These are phyloP conservation scores for Rhodotorula glutinis DNA, from an alignment of 1,284 basidiomycete genomes.

Conservation along the genomic window DNA sequence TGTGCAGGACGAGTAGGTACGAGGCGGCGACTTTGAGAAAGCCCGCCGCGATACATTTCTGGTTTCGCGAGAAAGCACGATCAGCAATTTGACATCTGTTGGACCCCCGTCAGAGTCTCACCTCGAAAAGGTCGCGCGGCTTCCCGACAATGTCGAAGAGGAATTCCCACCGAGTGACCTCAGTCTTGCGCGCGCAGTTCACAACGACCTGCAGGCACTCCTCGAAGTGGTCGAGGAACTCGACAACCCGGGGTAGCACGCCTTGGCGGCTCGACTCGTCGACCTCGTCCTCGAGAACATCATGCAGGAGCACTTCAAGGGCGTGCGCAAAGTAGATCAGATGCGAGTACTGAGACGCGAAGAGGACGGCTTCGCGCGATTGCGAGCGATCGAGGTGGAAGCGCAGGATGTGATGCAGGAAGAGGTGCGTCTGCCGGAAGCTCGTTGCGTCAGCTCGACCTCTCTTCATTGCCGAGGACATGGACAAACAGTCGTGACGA, in stretches of 20 bases:
- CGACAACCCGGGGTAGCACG: conserved; percentile 68
- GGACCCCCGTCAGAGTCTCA: too few relatives aligned
- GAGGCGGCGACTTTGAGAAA: conserved; percentile 85
- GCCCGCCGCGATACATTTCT: conserved; percentile 73
- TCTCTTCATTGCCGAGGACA: neutral
- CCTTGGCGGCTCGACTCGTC: conserved; percentile 34
- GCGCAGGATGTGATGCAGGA: conserved; percentile 85
- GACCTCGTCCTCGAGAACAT: conserved; percentile 75
- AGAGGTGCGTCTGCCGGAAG: conserved; percentile 74
- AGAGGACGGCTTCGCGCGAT: conserved; percentile 72
- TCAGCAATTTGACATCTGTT: too few relatives aligned
- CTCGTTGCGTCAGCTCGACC: neutral
- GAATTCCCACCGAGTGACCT: conserved; percentile 83
- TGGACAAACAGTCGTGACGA: conserved; percentile 73
- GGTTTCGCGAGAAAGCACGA: conserved; percentile 2
- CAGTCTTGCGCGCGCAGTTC: conserved; percentile 93
- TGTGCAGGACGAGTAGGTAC: conserved; percentile 89
- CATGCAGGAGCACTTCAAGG: conserved; percentile 89
- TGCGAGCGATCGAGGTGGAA: conserved; percentile 73
- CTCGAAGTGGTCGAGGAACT: conserved; percentile 93
- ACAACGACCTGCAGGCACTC: conserved; percentile 88
- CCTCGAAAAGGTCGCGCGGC: conserved; percentile 86
- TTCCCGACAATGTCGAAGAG: conserved; percentile 82
- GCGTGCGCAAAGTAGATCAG: conserved; percentile 92
- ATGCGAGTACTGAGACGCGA: conserved; percentile 80